Base-by-base conservation (phyloP, 2,329 filamentous ascomycete genomes). In the Monascus ruber region DNA sequence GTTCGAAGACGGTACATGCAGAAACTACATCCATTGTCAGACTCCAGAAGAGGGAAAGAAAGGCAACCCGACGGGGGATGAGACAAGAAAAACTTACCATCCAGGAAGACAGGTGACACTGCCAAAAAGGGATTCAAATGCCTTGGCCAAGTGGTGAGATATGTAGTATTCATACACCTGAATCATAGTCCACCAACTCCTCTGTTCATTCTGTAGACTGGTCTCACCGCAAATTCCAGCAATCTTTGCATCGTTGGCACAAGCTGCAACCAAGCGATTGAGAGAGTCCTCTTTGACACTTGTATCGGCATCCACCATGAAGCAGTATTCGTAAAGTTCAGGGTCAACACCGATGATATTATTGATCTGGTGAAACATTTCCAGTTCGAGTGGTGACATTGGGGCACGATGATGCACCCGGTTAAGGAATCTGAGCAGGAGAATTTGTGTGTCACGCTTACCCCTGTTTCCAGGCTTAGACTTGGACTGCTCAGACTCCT, bases 81-180 rank as follows among this genome's bases (percentile, higher is more conserved):
- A 10, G 29, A 8, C 2, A 29, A 10, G 24, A 2, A 27, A 24
- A 17, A 79, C 85, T 70, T 77, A 95, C 89, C 91, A 98, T 76
- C 91, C 91, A 48, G 91, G 91, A 70, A 98, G 80, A 81, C 91
- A 98, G 43, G 91, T 98, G 44, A 98, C 91, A 62, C 86, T 94
- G 58, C 88, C 91, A 57, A 98, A 98, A 44, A 98, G 77, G 44
- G 87, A 95, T 62, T 98, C 91, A 58, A 98, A 98, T 45, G 91
- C 86, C 70, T 98, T 98, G 39, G 91, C 74, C 60, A 98, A 69
- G 65, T 98, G 84, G 72, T 98, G 91, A 26, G 91, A 96, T 58
- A 98, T 98, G 63, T 88, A 98, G 71, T 98, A 98, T 63, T 98
- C 91, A 68, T 98, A 98, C 48, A 98, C 91, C 63, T 98, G 91